A percentile compares a stretch with the other conserved stretches of the same genome.
These are phyloP conservation scores for Chaetomidium leptoderma DNA, from an alignment of 495 filamentous ascomycete genomes.

Conservation along the genomic window DNA sequence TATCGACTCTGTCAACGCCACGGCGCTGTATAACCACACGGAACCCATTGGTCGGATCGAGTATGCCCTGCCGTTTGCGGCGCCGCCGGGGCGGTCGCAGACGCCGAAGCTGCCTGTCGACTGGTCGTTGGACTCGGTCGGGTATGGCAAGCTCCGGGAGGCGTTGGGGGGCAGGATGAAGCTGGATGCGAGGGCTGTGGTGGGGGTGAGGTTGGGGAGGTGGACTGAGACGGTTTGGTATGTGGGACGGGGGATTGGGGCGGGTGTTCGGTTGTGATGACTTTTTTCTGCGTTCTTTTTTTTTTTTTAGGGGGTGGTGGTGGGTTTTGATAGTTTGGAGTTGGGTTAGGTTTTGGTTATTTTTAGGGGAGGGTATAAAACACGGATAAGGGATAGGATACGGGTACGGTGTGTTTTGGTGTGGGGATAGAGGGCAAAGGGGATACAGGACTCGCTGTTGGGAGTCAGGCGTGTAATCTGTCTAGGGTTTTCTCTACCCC, in stretches of 20 bases:
- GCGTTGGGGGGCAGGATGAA: constrained; percentile 81
- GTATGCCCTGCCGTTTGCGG: constrained; percentile 68
- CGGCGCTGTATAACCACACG: constrained; percentile 75
- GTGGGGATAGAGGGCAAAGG: not conserved
- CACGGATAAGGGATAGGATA: not conserved
- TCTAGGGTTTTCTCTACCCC: not conserved
- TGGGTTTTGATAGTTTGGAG: not conserved
- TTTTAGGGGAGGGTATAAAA: not conserved
- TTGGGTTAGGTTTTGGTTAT: not conserved
- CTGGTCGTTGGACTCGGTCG: constrained; percentile 70
- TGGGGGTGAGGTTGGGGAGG: constrained; percentile 64
- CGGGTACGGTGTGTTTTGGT: not conserved
- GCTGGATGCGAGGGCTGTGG: constrained; percentile 70
- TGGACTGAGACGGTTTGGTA: constrained; percentile 70
- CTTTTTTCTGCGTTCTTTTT: not conserved
- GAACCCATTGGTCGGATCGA: constrained; percentile 71
- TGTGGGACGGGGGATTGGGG: constrained; percentile 67
- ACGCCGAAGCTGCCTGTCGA: constrained; percentile 77
- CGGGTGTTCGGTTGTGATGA: constrained; percentile 61
- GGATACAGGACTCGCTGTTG: not conserved
- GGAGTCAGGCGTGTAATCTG: not conserved
- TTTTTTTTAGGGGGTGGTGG: not conserved
- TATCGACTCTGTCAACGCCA: constrained; percentile 75
- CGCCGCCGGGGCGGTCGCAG: constrained; percentile 65
- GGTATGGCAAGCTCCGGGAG: constrained; percentile 72